Evolutionary conservation across 805 yeast species (phyloP), one percentile per base, ranked within the genome.

Genomic region (Kodamaea neixiangensis): DNA sequence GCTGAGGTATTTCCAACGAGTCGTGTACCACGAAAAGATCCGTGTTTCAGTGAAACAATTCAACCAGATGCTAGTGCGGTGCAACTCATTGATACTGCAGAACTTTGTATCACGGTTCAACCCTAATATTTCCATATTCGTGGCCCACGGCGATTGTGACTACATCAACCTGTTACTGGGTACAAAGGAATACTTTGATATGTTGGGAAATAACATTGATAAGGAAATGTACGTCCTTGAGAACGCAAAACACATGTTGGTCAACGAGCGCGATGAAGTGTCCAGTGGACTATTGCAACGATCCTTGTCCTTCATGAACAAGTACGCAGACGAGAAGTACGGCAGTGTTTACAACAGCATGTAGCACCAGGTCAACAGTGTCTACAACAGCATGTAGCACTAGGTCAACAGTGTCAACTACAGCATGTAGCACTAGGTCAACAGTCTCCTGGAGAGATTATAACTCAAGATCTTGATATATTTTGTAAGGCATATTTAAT

Each of bases 171-270:
- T 13, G 15, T 15, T 47, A 7, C 21, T 20, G 38, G 50, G 43
- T 4, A 47, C 46, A 21, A 17, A 42, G 25, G 37, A 9, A 15
- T 41, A 11, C 20, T 47, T 33, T 34, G 44, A 21, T n/a, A 14
- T 43, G 29, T 33, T 47, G 17, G 43, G 33, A 13, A 41, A 47
- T 13, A 47, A 47, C 17, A 47, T 47, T 14, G 50, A 47, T 42
- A 47, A 47, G 37, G 50, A 47, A 15, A 42, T 47, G 50, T 15
- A 41, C 11, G 46, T 42, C 11, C 15, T 47, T 9, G 29, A 35
- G 43, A 41, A 47, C 22, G 49, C 49, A 20, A 47, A 47, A 29
- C 49, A 47, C 25, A 47, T 47, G 49, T 47, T 47, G 45, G 21
- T 47, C 2, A 47, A 47, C 15, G 49, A 47, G 22, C 15, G 46